phyloP scores from a whole-genome alignment of 2,329 filamentous ascomycete genomes.

The Colletotrichum sp. region DNA sequence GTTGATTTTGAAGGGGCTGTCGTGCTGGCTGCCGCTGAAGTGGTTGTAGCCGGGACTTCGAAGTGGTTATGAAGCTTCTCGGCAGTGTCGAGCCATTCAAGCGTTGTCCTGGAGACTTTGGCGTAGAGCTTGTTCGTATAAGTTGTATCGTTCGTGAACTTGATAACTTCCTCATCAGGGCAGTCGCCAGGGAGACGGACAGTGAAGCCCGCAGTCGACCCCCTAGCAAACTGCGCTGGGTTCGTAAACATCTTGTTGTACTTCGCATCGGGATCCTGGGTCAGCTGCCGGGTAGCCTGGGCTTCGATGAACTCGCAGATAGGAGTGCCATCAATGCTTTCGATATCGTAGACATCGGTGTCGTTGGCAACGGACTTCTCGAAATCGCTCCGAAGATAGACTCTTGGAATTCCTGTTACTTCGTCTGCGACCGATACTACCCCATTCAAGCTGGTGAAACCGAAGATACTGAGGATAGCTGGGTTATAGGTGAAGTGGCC shows the following conservation, averaged over 20 bases:
- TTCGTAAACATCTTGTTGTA: slow-evolving; percentile 23
- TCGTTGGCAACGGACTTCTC: not conserved
- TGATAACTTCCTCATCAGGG: slow-evolving; percentile 1
- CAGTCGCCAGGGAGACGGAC: not conserved
- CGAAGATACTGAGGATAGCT: slow-evolving; percentile 15
- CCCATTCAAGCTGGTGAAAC: not conserved
- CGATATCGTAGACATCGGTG: slow-evolving; percentile 20
- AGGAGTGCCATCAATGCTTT: slow-evolving; percentile 17
- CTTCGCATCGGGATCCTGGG: slow-evolving; percentile 26
- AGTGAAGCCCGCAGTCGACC: not conserved
- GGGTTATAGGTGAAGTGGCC: slow-evolving; percentile 23
- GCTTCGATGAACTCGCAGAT: slow-evolving; percentile 15
- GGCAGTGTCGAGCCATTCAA: not conserved
- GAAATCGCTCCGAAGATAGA: slow-evolving; percentile 12
- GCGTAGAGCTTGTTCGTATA: not conserved
- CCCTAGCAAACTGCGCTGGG: not conserved
- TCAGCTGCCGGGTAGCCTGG: not conserved
- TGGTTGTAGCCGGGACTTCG: not conserved
- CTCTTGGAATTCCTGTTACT: not conserved
- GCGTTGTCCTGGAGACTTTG: not conserved
- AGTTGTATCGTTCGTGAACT: slow-evolving; percentile 13
- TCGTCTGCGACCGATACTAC: slow-evolving; percentile 23
- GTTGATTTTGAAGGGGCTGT: not conserved
- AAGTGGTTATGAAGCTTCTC: slow-evolving; percentile 4
- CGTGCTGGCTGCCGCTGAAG: not conserved